A percentile compares a stretch with the other conserved stretches of the same genome.
These are phyloP conservation scores for Hypomontagnella submonticulosa DNA, from an alignment of 495 filamentous ascomycete species.

Conservation along the genomic window DNA sequence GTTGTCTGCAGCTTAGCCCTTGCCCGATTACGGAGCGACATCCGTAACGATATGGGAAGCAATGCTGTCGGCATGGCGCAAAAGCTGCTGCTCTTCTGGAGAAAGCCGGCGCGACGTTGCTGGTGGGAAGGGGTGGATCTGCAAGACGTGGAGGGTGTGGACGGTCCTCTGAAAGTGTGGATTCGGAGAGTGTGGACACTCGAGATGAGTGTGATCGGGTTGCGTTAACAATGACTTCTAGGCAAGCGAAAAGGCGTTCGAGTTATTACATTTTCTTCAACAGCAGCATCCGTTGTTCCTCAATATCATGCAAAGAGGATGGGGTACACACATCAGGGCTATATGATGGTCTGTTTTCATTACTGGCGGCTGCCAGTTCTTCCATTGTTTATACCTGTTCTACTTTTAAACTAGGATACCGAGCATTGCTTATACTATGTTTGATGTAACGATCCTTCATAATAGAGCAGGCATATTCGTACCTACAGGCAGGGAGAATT, in stretches of 20 bases:
- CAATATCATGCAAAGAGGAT: slow-evolving; percentile 19
- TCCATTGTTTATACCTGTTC: slow-evolving; percentile 37
- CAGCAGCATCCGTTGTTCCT: slow-evolving; percentile 29
- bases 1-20: slow-evolving; percentile 97
- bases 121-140: slow-evolving; percentile 99
- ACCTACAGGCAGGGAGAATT: slow-evolving; percentile 10
- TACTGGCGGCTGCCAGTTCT: slow-evolving; percentile 16
- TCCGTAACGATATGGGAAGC: slow-evolving; percentile 77
- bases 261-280: slow-evolving; percentile 32
- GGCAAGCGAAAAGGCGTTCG: slow-evolving; percentile 44
- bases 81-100: slow-evolving; percentile 97
- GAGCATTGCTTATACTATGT: slow-evolving; percentile 23
- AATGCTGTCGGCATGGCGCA: slow-evolving; percentile 98
- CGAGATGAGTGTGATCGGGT: slow-evolving; percentile 97
- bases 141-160: slow-evolving; percentile 85
- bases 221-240: slow-evolving; percentile 65
- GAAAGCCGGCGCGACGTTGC: slow-evolving; percentile 94
- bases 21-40: slow-evolving; percentile 90
- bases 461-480: slow-evolving; percentile 8
- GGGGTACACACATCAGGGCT: slow-evolving; percentile 23
- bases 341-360: slow-evolving; percentile 27
- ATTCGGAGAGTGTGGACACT: slow-evolving; percentile 97
- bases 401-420: slow-evolving; percentile 36
- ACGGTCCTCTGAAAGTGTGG: slow-evolving; percentile 96
- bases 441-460: slow-evolving; percentile 27